phyloP scores from a whole-genome alignment of 257 asterid genomes.

The Pogostemon cablin region DNA sequence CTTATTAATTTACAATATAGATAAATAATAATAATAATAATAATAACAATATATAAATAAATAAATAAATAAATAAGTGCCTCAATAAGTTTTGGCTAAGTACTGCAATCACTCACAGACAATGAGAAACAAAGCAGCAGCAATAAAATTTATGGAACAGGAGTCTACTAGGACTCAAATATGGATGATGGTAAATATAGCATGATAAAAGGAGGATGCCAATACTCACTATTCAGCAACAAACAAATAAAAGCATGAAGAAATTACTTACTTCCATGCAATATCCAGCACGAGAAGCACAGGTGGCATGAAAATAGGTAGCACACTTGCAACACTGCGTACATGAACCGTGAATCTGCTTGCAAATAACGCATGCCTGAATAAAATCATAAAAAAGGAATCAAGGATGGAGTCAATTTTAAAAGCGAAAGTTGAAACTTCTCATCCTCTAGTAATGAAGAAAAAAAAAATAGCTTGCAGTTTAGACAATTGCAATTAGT shows the following conservation, averaged over 20 bases:
- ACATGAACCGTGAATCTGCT: conserved; percentile 93
- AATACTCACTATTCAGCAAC: conserved; percentile 3
- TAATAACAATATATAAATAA: too few species aligned
- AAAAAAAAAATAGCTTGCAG: background rate
- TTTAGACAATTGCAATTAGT: conserved; percentile 6
- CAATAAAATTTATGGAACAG: background rate
- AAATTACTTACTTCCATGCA: conserved; percentile 77
- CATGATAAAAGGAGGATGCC: conserved; percentile 8
- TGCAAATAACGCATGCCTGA: conserved; percentile 88
- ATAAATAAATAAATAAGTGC: too few species aligned
- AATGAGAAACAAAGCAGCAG: conserved; percentile 4
- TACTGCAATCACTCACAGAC: conserved; percentile 7
- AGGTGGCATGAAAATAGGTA: conserved; percentile 79
- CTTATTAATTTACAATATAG: conserved; percentile 6
- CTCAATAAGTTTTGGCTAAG: background rate
- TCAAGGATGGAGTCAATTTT: background rate
- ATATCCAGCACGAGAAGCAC: conserved; percentile 95
- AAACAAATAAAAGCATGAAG: conserved; percentile 20
- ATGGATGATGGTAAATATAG: conserved; percentile 9
- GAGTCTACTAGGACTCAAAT: conserved; percentile 6
- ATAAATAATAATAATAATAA: background rate
- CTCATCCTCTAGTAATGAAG: conserved; percentile 10
- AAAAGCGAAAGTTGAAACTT: background rate
- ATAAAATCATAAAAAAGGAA: conserved; percentile 28
- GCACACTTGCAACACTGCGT: conserved; percentile 90